Conservation (phyloP, 2,329 filamentous ascomycete species). For the Esteya vermicola region DNA sequence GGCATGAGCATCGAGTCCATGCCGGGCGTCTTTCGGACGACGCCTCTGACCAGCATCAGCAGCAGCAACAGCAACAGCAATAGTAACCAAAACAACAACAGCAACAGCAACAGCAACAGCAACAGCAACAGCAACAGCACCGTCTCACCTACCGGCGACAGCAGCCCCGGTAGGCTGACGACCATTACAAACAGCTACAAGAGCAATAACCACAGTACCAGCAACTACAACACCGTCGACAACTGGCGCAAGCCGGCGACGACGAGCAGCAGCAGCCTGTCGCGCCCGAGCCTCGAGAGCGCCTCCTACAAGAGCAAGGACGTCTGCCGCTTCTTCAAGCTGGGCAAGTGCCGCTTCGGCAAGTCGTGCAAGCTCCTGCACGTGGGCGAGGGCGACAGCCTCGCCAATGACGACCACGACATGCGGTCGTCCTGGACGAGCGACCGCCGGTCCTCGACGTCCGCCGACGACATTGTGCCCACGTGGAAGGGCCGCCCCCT, state of each 20-base stretch:
- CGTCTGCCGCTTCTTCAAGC: slow-evolving; percentile 14
- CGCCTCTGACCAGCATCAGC: neutral
- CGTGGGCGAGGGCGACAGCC: neutral
- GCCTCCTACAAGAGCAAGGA: neutral
- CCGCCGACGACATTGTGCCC: neutral
- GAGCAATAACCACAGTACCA: too few relatives aligned
- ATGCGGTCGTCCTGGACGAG: neutral
- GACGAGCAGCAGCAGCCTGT: neutral
- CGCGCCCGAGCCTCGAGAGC: neutral
- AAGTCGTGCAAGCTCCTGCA: slow-evolving; percentile 16
- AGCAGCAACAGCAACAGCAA: neutral
- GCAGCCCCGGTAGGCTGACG: too few relatives aligned
- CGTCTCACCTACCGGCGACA: too few relatives aligned
- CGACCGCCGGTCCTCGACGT: neutral
- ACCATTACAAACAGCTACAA: too few relatives aligned
- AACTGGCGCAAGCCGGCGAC: neutral
- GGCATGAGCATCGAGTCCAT: slow-evolving; percentile 35
- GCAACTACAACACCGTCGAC: neutral
- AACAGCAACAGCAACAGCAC: neutral
- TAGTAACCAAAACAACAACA: neutral
- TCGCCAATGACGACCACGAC: neutral
- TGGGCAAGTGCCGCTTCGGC: slow-evolving; percentile 17
- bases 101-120: neutral
- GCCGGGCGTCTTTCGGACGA: slow-evolving; percentile 31
- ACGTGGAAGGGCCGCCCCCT: neutral